These are phyloP conservation scores for Pulveroboletus sp. DNA, from an alignment of 768 basidiomycete genomes.

Conservation along the genomic window DNA sequence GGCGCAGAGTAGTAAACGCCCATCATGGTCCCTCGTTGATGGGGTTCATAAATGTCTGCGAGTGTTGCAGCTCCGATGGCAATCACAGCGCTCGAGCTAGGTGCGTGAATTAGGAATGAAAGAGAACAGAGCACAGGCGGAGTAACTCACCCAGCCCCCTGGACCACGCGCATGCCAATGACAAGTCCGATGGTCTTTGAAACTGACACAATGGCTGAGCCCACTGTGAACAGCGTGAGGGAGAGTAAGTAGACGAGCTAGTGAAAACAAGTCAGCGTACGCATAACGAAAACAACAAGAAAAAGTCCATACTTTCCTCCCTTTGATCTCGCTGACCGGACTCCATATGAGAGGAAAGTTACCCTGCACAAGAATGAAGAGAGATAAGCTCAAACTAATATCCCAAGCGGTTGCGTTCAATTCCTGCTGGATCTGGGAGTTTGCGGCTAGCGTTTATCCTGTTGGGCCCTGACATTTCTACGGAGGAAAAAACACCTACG, in stretches of 20 bases:
- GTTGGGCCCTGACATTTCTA: not conserved
- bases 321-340: constrained; percentile 49
- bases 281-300: not conserved
- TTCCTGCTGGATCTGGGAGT: constrained; percentile 56
- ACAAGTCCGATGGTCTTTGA: constrained; percentile 52
- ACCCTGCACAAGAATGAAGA: constrained; percentile 74
- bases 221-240: constrained; percentile 48
- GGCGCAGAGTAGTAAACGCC: constrained; percentile 80
- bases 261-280: not conserved
- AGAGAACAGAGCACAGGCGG: not conserved
- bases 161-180: constrained; percentile 64
- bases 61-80: constrained; percentile 67
- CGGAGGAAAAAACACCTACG: constrained; percentile 13
- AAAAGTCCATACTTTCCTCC: constrained; percentile 50
- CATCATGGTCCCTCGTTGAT: constrained; percentile 73
- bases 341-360: constrained; percentile 36
- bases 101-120: not conserved
- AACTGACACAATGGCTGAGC: constrained; percentile 54
- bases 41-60: constrained; percentile 74
- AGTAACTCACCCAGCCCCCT: constrained; percentile 53
- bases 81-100: constrained; percentile 63
- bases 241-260: constrained; percentile 56
- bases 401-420: constrained; percentile 56
- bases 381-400: constrained; percentile 63
- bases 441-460: constrained; percentile 47